Percentiles rank a stretch among this genome's conserved stretches.
Evolutionary conservation across 495 filamentous ascomycete species (phyloP).

Genomic region (Xylaria flabelliformis): DNA sequence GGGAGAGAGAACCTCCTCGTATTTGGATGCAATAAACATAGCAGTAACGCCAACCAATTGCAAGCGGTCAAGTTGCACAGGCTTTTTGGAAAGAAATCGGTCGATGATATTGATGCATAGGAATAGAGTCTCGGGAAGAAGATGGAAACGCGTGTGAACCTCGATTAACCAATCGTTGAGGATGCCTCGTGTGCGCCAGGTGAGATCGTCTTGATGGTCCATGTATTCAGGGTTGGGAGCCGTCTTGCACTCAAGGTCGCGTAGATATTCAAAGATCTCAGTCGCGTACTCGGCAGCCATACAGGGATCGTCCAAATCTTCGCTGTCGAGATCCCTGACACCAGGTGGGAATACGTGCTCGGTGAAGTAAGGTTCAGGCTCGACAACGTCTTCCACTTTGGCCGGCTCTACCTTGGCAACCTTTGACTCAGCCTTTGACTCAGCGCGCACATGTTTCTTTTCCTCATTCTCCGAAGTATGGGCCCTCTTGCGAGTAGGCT

Average conservation of each 20-base stretch:
- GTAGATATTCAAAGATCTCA: constrained; percentile 97
- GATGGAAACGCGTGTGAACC: constrained; percentile 94
- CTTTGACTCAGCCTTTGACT: constrained; percentile 51
- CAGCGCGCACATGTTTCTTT: constrained; percentile 39
- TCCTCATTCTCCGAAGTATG: constrained; percentile 41
- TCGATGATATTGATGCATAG: constrained; percentile 98
- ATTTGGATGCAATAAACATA: constrained; percentile 99
- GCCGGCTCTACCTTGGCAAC: constrained; percentile 54
- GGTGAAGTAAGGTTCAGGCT: constrained; percentile 47
- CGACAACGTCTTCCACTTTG: constrained; percentile 75
- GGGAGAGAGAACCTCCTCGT: constrained; percentile 95
- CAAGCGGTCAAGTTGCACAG: constrained; percentile 91
- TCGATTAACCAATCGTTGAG: constrained; percentile 98
- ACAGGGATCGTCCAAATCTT: constrained; percentile 89
- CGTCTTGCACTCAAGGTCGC: constrained; percentile 80
- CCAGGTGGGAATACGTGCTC: constrained; percentile 54
- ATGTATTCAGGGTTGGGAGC: constrained; percentile 94
- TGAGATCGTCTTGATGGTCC: constrained; percentile 87
- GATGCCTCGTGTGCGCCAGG: constrained; percentile 98
- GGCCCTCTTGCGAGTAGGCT: constrained; percentile 59
- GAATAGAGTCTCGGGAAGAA: constrained; percentile 97
- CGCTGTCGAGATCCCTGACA: constrained; percentile 75
- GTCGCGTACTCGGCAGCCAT: constrained; percentile 98
- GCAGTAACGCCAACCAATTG: constrained; percentile 97
- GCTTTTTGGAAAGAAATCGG: constrained; percentile 90